Evolutionary conservation across 2,329 filamentous ascomycete species (phyloP).

Genomic region (Xylaria sp.): DNA sequence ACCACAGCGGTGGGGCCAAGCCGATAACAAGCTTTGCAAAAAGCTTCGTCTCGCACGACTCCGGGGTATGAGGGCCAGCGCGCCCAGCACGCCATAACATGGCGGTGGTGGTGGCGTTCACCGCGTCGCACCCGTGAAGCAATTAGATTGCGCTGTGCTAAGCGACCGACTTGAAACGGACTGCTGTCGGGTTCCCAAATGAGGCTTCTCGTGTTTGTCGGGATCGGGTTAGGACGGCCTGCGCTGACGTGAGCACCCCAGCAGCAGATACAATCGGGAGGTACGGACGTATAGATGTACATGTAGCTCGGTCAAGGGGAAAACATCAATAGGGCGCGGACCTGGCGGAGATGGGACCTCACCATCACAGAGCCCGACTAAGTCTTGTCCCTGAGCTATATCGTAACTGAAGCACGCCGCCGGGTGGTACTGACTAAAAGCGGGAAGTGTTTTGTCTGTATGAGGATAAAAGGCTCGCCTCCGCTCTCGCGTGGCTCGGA

Average conservation of each 20-base stretch:
- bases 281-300: too few relatives aligned
- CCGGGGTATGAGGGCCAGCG: too few relatives aligned
- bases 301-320: too few relatives aligned
- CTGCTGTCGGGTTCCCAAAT: conserved; percentile 7
- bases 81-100: too few relatives aligned
- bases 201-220: background rate
- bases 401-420: background rate
- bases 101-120: conserved; percentile 1
- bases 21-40: too few relatives aligned
- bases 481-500: conserved; percentile 3
- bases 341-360: too few relatives aligned
- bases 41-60: too few relatives aligned
- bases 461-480: background rate
- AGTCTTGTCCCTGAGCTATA: background rate
- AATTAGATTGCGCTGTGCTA: background rate
- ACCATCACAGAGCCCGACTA: background rate
- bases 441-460: background rate
- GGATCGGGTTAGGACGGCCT: too few relatives aligned
- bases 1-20: too few relatives aligned
- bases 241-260: too few relatives aligned
- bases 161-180: background rate
- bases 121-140: background rate
- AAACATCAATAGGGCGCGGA: too few relatives aligned
- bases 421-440: background rate
- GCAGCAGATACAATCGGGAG: too few relatives aligned